Evolutionary conservation across 305 asterid species (phyloP).

Genomic region (Nicotiana rustica): DNA sequence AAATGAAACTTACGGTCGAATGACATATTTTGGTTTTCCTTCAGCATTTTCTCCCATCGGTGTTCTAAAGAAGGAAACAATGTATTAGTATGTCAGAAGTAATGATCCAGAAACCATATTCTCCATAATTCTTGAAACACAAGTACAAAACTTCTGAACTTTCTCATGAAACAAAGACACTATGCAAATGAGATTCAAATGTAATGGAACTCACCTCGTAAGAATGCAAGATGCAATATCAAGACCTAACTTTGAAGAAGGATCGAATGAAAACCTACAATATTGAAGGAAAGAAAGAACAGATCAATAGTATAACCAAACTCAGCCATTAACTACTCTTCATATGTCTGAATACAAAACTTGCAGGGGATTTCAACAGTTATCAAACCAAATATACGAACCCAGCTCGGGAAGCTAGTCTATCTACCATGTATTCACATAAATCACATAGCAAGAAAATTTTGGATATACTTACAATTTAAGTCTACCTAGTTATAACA

Average conservation of each 20-base stretch:
- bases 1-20: slow-evolving; percentile 82
- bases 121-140: slow-evolving; percentile 32
- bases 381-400: not conserved
- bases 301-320: slow-evolving; percentile 26
- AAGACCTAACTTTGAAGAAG: slow-evolving; percentile 79
- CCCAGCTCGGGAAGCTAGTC: slow-evolving; percentile 3
- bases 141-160: slow-evolving; percentile 4
- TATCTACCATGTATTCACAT: not conserved
- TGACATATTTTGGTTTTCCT: slow-evolving; percentile 83
- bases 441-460: not conserved
- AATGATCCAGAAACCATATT: slow-evolving; percentile 29
- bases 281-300: slow-evolving; percentile 23
- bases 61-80: slow-evolving; percentile 64
- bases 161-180: slow-evolving; percentile 29
- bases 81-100: slow-evolving; percentile 30
- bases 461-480: not conserved
- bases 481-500: not conserved
- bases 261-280: slow-evolving; percentile 91
- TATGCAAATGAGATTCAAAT: slow-evolving; percentile 33
- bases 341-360: not conserved
- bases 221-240: slow-evolving; percentile 91
- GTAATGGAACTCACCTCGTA: slow-evolving; percentile 64
- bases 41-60: slow-evolving; percentile 82
- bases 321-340: not conserved
- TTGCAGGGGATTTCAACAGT: not conserved